A percentile compares a stretch with the other conserved stretches of the same genome.
These are phyloP conservation scores for Aspergillaceae sp. DNA, from an alignment of 2,329 filamentous ascomycete species.

Conservation along the genomic window DNA sequence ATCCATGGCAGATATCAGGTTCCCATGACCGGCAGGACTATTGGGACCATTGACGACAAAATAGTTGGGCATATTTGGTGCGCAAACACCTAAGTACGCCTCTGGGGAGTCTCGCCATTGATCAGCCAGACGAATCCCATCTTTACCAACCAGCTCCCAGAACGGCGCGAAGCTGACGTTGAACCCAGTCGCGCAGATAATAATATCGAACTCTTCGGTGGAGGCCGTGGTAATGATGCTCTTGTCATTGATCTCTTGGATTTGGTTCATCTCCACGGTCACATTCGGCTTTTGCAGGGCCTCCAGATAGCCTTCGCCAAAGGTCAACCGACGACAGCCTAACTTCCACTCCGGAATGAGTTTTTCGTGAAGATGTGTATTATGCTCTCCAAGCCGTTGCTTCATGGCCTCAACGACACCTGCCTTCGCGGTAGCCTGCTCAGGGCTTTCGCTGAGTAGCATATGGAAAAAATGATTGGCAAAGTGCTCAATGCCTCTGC, in stretches of 20 bases:
- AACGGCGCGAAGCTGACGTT: conserved; percentile 19
- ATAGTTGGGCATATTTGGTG: conserved; percentile 22
- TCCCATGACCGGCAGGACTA: conserved; percentile 20
- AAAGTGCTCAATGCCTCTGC: conserved; percentile 5
- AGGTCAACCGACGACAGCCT: conserved; percentile 43
- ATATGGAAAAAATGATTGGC: conserved; percentile 2
- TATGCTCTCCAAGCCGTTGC: conserved; percentile 3
- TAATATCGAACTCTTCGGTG: conserved; percentile 16
- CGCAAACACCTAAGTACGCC: conserved; percentile 15
- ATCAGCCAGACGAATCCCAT: conserved; percentile 18
- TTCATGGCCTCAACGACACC: conserved; percentile 2
- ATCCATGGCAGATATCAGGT: conserved; percentile 14
- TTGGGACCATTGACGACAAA: conserved; percentile 25
- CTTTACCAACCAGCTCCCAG: conserved; percentile 17
- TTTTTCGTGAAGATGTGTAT: neutral
- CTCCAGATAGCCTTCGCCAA: conserved; percentile 46
- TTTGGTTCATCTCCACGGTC: conserved; percentile 22
- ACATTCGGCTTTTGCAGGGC: conserved; percentile 37
- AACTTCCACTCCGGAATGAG: conserved; percentile 17
- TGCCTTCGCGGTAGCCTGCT: neutral
- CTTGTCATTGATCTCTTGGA: conserved; percentile 22
- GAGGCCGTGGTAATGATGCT: conserved; percentile 17
- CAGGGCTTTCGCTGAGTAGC: conserved; percentile 2
- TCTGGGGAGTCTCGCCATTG: conserved; percentile 18
- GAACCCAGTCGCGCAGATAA: conserved; percentile 29